A percentile compares a stretch with the other conserved stretches of the same genome.
phyloP scores from a whole-genome alignment of 257 asterid species.

The Anisodus acutangulus region DNA sequence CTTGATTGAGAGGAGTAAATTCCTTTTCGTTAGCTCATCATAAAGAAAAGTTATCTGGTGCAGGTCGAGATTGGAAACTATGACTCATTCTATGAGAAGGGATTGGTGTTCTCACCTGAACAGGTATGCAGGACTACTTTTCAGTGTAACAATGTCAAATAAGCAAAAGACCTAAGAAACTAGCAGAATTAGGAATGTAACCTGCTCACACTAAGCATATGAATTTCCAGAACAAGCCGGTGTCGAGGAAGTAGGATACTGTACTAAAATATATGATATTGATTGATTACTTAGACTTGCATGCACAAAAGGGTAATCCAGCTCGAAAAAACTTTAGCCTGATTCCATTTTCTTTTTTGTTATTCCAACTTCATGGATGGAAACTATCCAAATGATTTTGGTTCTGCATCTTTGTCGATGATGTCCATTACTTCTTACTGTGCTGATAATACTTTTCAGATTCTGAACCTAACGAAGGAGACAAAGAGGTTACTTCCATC shows the following conservation, averaged over 20 bases:
- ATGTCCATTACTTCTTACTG: not conserved
- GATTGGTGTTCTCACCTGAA: slow-evolving; percentile 69
- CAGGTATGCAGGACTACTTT: slow-evolving; percentile 51
- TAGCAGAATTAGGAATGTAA: not conserved
- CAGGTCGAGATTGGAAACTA: slow-evolving; percentile 93
- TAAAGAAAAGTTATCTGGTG: slow-evolving; percentile 28
- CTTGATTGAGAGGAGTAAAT: slow-evolving; percentile 1
- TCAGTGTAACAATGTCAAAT: not conserved
- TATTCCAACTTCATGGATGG: not conserved
- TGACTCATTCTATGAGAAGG: slow-evolving; percentile 85
- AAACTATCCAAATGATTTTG: slow-evolving; percentile 1
- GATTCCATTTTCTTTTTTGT: not conserved
- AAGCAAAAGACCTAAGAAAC: not conserved
- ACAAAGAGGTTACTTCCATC: slow-evolving; percentile 74
- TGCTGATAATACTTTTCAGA: slow-evolving; percentile 47
- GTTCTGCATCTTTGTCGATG: not conserved
- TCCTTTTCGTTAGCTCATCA: not conserved
- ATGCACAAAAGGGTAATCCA: not conserved
- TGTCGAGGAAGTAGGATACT: not conserved
- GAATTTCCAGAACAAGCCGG: not conserved
- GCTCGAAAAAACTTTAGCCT: not conserved
- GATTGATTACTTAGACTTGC: not conserved
- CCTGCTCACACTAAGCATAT: not conserved
- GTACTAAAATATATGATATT: not conserved
- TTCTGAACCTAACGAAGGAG: slow-evolving; percentile 68